Base-by-base conservation (phyloP, 805 yeast species). In the Metschnikowia cerradonensis region DNA sequence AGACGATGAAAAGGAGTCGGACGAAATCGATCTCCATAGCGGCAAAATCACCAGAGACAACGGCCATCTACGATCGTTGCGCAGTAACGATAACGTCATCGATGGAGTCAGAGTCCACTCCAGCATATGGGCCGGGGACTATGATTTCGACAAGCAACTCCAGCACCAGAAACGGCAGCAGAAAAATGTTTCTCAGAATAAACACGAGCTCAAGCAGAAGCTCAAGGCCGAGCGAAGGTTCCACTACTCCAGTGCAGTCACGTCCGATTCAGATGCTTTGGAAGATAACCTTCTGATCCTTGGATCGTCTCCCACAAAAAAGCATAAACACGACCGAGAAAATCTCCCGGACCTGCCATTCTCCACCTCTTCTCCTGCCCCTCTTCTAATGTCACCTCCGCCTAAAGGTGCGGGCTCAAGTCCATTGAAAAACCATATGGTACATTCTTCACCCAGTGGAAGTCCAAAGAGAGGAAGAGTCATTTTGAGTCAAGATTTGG, bases 21-120 rank as follows among this genome's bases (percentile, higher is more conserved):
- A 84, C 61, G 73, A 82, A 22, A 67, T 84, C n/a, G 90, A 88
- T 61, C 59, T 88, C 20, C 60, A 63, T 8, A 81, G 90, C 0
- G 91, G 92, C 0, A 72, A 77, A 50, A 77, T 88, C 1, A 64
- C 83, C 1, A 78, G 71, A 32, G 90, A 88, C 58, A 76, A 80
- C 47, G 96, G 96, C 2, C 95, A 88, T 64, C 58, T 88, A 20
- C 66, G 78, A 50, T 77, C 83, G 2, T 58, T 84, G 50, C 55
- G 51, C 3, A 41, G 48, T 6, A 47, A 36, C 6, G 45, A 41
- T 17, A 47, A 45, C 10, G 41, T n/a, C 14, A 38, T 51, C n/a
- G 50, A 46, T 36, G 58, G 52, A 11, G 50, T 45, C 13, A 50
- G 39, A 34, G 34, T 59, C 11, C 57, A 57, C 14, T 63, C 65